Percentiles rank a stretch among this genome's conserved stretches.
Conservation (phyloP, 2,329 filamentous ascomycete species). For the Hypoxylon sp. region DNA sequence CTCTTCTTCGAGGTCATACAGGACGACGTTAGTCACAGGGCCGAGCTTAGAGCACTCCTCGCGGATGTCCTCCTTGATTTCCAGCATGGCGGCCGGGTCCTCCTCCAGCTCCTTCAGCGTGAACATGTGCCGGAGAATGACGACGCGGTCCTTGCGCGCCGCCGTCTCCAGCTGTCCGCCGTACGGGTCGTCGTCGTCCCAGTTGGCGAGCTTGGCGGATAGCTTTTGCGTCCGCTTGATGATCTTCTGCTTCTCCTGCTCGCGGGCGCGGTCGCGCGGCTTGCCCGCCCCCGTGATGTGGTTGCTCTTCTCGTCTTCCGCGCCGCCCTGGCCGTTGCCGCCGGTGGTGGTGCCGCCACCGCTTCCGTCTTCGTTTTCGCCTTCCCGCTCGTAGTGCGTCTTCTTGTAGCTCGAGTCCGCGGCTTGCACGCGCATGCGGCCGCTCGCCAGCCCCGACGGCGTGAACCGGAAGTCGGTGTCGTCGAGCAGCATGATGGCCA, state of each 20-base stretch:
- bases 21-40: slow-evolving; percentile 88
- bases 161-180: slow-evolving; percentile 63
- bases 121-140: slow-evolving; percentile 95
- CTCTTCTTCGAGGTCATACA: slow-evolving; percentile 88
- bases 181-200: slow-evolving; percentile 88
- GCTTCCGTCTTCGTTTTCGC: slow-evolving; percentile 41
- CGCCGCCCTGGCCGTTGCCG: slow-evolving; percentile 10
- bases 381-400: slow-evolving; percentile 74
- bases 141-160: slow-evolving; percentile 80
- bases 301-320: slow-evolving; percentile 37
- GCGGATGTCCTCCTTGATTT: slow-evolving; percentile 94
- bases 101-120: slow-evolving; percentile 87
- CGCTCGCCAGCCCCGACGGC: slow-evolving; percentile 65
- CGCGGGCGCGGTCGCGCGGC: slow-evolving; percentile 64
- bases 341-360: slow-evolving; percentile 30
- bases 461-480: slow-evolving; percentile 84
- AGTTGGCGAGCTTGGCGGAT: slow-evolving; percentile 92
- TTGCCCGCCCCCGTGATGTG: slow-evolving; percentile 62
- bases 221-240: slow-evolving; percentile 93
- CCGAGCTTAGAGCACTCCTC: slow-evolving; percentile 92
- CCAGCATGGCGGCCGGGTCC: slow-evolving; percentile 84
- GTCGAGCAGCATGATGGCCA: slow-evolving; percentile 85
- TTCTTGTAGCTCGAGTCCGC: slow-evolving; percentile 95
- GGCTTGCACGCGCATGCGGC: slow-evolving; percentile 83
- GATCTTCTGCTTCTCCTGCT: slow-evolving; percentile 87